phyloP scores from a whole-genome alignment of 169 alveolate species.

The Babesia microti region DNA sequence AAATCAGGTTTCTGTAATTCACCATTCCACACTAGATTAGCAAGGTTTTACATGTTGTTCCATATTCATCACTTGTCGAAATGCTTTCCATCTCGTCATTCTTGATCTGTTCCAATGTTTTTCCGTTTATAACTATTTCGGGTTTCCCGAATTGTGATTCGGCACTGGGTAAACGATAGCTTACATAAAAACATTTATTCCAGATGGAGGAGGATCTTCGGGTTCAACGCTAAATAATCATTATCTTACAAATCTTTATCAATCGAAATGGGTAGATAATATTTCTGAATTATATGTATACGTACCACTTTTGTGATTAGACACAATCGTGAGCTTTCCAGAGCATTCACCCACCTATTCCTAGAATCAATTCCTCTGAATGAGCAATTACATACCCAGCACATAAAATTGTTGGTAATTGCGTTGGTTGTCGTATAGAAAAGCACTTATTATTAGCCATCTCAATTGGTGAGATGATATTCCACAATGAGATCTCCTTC shows the following conservation, averaged over 20 bases:
- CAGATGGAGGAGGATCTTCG: slow-evolving; percentile 28
- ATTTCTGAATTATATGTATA: slow-evolving; percentile 7
- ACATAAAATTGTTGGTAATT: slow-evolving; percentile 30
- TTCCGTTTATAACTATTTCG: slow-evolving; percentile 55
- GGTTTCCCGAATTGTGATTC: slow-evolving; percentile 58
- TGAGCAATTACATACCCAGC: slow-evolving; percentile 10
- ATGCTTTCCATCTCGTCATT: slow-evolving; percentile 34
- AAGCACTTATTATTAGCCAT: slow-evolving; percentile 56
- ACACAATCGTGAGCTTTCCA: slow-evolving; percentile 32
- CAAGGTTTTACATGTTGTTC: no score
- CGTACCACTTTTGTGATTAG: slow-evolving; percentile 18
- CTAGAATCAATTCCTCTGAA: slow-evolving; percentile 32
- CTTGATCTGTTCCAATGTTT: slow-evolving; percentile 46
- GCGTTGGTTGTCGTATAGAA: slow-evolving; percentile 35
- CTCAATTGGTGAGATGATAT: slow-evolving; percentile 47
- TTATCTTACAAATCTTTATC: slow-evolving; percentile 33
- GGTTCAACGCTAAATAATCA: slow-evolving; percentile 13
- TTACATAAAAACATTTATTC: slow-evolving; percentile 40
- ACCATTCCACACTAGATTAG: no score
- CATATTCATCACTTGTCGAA: no score
- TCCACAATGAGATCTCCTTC: background rate
- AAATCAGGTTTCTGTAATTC: no score
- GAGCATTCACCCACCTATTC: slow-evolving; percentile 43
- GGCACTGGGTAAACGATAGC: slow-evolving; percentile 19
- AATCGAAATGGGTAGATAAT: slow-evolving; percentile 24